These are phyloP conservation scores for Leishmania major DNA, from an alignment of 208 protist genomes.

Conservation along the genomic window DNA sequence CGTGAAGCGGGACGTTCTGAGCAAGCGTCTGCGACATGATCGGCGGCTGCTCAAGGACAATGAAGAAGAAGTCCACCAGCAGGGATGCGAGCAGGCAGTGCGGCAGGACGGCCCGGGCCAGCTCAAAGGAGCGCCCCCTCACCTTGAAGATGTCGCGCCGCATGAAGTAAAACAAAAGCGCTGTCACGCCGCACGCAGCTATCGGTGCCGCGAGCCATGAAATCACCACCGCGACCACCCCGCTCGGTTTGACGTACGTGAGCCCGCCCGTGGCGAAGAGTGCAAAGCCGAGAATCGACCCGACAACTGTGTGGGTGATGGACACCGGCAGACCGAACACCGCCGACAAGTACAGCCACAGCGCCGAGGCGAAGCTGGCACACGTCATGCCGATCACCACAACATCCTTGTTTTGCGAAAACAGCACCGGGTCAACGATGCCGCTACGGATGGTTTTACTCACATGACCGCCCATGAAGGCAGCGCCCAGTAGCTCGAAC, in stretches of 20 bases:
- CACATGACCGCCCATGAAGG: conserved; percentile 85
- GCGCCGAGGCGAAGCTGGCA: conserved; percentile 62
- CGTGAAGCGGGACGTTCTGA: conserved; percentile 43
- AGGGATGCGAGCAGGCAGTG: conserved; percentile 73
- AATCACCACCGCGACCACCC: conserved; percentile 63
- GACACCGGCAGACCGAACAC: conserved; percentile 82
- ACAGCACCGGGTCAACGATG: conserved; percentile 73
- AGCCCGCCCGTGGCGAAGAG: conserved; percentile 61
- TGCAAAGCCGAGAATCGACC: conserved; percentile 78
- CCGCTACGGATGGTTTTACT: conserved; percentile 75
- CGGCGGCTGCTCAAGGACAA: conserved; percentile 77
- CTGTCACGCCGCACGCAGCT: conserved; percentile 59
- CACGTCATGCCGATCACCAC: conserved; percentile 83
- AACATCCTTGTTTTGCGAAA: conserved; percentile 58
- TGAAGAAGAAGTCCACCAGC: conserved; percentile 69
- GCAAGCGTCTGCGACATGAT: conserved; percentile 67
- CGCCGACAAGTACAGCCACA: conserved; percentile 84
- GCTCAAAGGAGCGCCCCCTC: conserved; percentile 58
- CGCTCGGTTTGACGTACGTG: conserved; percentile 48
- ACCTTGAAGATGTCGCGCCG: conserved; percentile 69
- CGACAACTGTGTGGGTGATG: conserved; percentile 86
- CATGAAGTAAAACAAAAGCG: conserved; percentile 57
- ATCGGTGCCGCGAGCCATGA: conserved; percentile 81
- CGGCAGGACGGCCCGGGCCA: conserved; percentile 60
- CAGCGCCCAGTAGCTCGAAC: conserved; percentile 81